Evolutionary conservation across 2,329 filamentous ascomycete genomes (phyloP), one percentile per base, ranked within the genome.

Genomic region (Clarireedia homoeocarpa): DNA sequence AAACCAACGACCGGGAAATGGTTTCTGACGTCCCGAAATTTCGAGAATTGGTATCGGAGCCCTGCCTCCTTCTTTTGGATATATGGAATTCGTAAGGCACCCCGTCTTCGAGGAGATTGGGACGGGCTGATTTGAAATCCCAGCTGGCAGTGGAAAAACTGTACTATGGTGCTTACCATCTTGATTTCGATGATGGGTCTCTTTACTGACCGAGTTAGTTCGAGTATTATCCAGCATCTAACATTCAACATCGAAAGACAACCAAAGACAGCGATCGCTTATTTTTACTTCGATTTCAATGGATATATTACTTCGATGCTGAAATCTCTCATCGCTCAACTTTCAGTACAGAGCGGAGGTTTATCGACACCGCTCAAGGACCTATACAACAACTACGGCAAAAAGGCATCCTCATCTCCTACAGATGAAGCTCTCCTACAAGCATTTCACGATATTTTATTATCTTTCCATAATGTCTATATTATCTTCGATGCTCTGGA

Each of bases 271-370:
- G 70, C 65, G 0, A 49, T 73, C 12, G 69, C 65, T 1, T 73
- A 70, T 58, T 75, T 75, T 60, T 75, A 70, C 62, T 75, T 75
- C 50, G 67, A 70, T 3, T 74, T 73, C 58, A 70, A 68, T 45
- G 71, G 73, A 44, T 58, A 67, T 27, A 24, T 60, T 0, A 69
- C 61, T 0, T 60, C 65, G 1, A 66, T 73, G 63, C 59, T 74
- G 2, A 66, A 70, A 2, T 64, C 68, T 2, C 53, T 74, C 0
- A 55, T 73, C 23, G 44, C 67, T 12, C 72, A 74, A 53, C 63
- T 74, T 3, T 68, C 66, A 5, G 40, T 52, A 2, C 69, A 71
- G 56, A 57, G 62, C n/a, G 42, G 58, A 9, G 52, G 52, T 23
- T 60, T 59, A 9, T 49, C 58, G 4, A 15, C 17, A 12, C 2